Base-by-base conservation (phyloP, 495 filamentous ascomycete genomes). In the Delitschia confertaspora region DNA sequence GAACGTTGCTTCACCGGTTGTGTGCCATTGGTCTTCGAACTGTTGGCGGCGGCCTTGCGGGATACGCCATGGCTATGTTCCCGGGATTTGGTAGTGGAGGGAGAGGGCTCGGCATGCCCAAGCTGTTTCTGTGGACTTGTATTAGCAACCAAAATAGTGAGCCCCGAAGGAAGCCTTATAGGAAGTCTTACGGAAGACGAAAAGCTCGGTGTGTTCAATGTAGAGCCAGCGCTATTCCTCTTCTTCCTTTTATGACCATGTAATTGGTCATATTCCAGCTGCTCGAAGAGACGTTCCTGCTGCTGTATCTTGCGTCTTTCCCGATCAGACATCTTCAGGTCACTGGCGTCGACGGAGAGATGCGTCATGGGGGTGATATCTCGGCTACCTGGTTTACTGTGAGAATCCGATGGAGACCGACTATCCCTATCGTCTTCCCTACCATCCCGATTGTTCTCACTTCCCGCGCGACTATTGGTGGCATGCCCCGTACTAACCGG, bases 231-330 rank as follows among this genome's bases (percentile, higher is more conserved):
- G 4, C 76, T 79, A 9, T 65, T 61, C 32, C 78, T 66, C 55
- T 82, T 81, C 61, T 73, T 72, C 63, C 79, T 78, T 43, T 74
- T 72, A 7, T 61, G 57, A 6, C 69, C 73, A 30, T 58, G 62
- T 45, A 65, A 63, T 49, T 72, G 68, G 31, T 80, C 70, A 49
- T 78, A 72, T 38, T 82, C 78, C 63, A 81, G 70, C 41, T 76
- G 70, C 43, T 74, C 68, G 47, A 84, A 83, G 0, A 74, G 75
- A 57, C 85, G 83, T 58, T 95, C 87, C 11, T 85, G 72, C 60
- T 83, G 82, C 14, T 82, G 80, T 19, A 94, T 76, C 58, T 95
- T 95, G 29, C 85, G 76, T 61, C 84, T 84, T 52, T 95, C 88
- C 11, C 88, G 76, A 45, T 82, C 86, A 4, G 88, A 91, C 4